Conservation (phyloP, 352 stramenopile genomes). For the Globisporangium okanoganense region DNA sequence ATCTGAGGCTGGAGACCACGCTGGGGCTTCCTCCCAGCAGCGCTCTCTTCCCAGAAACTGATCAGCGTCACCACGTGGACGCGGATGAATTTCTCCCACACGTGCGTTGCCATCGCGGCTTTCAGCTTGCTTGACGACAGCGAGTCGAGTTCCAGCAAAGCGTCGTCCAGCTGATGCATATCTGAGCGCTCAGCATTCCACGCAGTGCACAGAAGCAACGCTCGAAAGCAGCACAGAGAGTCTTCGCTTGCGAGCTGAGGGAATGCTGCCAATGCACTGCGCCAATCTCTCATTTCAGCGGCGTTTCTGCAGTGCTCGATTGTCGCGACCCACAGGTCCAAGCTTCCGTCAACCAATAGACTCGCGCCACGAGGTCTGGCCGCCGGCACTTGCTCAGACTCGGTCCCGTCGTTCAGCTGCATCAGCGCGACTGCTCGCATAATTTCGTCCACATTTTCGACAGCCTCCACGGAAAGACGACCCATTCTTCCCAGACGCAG, state of each 20-base stretch:
- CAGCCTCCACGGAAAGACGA: constrained; percentile 56
- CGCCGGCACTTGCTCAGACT: constrained; percentile 35
- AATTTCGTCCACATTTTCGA: constrained; percentile 80
- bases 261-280: constrained; percentile 46
- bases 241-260: constrained; percentile 59
- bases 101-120: constrained; percentile 59
- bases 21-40: constrained; percentile 55
- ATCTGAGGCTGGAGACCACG: constrained; percentile 74
- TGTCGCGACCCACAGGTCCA: constrained; percentile 52
- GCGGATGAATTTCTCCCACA: constrained; percentile 83
- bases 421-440: constrained; percentile 69
- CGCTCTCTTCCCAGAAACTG: constrained; percentile 81
- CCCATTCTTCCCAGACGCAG: constrained; percentile 60
- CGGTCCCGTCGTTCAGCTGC: constrained; percentile 69
- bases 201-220: constrained; percentile 54
- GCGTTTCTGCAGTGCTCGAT: constrained; percentile 64
- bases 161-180: constrained; percentile 82
- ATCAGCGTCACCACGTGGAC: constrained; percentile 78
- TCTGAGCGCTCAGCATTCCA: constrained; percentile 82
- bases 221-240: constrained; percentile 63
- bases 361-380: constrained; percentile 16
- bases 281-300: constrained; percentile 66
- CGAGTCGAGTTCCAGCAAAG: constrained; percentile 57
- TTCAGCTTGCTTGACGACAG: constrained; percentile 34
- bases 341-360: constrained; percentile 13